Percentiles rank a stretch among this genome's conserved stretches.
Evolutionary conservation across 495 filamentous ascomycete species (phyloP).

Genomic region (Tuber brumale): DNA sequence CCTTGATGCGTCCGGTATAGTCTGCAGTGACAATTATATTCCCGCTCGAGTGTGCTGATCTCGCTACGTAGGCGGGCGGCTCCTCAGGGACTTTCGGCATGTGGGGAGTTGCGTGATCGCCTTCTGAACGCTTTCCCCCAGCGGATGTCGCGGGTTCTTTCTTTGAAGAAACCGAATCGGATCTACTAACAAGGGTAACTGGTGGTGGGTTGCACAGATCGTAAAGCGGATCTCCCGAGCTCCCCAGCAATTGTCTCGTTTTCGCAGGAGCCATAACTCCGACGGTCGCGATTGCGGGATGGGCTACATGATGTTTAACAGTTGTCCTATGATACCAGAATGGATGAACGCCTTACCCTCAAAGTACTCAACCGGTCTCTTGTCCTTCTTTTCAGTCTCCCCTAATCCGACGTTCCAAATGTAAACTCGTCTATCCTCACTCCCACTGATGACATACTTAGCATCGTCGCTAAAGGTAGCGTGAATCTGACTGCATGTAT

Average conservation of each 20-base stretch:
- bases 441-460: slow-evolving; percentile 83
- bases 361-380: slow-evolving; percentile 74
- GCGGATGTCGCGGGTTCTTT: slow-evolving; percentile 25
- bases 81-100: slow-evolving; percentile 27
- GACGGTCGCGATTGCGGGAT: slow-evolving; percentile 78
- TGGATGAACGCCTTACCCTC: slow-evolving; percentile 46
- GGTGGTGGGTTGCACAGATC: slow-evolving; percentile 95
- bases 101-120: slow-evolving; percentile 32
- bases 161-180: slow-evolving; percentile 50
- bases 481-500: slow-evolving; percentile 84
- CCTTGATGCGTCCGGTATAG: slow-evolving; percentile 79
- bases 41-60: slow-evolving; percentile 60
- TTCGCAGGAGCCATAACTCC: slow-evolving; percentile 75
- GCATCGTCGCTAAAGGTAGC: slow-evolving; percentile 85
- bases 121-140: slow-evolving; percentile 31
- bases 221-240: slow-evolving; percentile 85
- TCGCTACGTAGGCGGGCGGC: slow-evolving; percentile 31
- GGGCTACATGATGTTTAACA: slow-evolving; percentile 48
- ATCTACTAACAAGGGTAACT: slow-evolving; percentile 70
- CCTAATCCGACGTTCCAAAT: slow-evolving; percentile 68
- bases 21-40: slow-evolving; percentile 92
- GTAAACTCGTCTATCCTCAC: slow-evolving; percentile 81
- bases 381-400: slow-evolving; percentile 62
- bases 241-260: slow-evolving; percentile 67
- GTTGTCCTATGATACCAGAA: slow-evolving; percentile 11